Evolutionary conservation across 495 filamentous ascomycete species (phyloP), one percentile per base, ranked within the genome.

Genomic region (Penicillium robsamsonii): DNA sequence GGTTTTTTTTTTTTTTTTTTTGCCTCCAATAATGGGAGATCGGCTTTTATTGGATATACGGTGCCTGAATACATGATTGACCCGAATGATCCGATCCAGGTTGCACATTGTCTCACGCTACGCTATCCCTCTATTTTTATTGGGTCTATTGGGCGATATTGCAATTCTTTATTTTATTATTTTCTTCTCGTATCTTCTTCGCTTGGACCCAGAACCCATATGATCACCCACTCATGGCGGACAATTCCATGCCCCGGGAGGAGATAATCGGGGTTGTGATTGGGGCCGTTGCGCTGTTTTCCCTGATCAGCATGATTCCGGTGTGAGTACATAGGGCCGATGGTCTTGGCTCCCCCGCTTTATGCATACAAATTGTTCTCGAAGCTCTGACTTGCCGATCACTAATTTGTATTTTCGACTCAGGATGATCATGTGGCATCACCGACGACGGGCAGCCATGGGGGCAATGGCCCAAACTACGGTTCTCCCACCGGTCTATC

Each of bases 241-340:
- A 58, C 35, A 53, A 67, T 45, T 42, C 53, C 27, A 41, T 68
- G 30, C 63, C 68, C 10, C 55, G 56, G 38, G 63, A 56, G 27
- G 65, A 70, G 55, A 50, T 75, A 17, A 59, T 75, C 46, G 69
- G 70, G 40, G 64, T 75, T 53, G 62, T 72, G 48, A 63, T 73
- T 61, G 72, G 72, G 27, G 70, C 69, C 6, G 58, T 73, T 5
- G 54, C 61, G 15, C 49, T 70, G 30, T 68, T 75, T 46, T 60
- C 58, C 40, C 33, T 63, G 31, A 70, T 73, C 55, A 75, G 70
- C 53, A 22, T 69, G 20, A 42, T 72, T 49, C 72, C 72, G 22
- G 64, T 75, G 69, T 73, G 50, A 68, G 70, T 45, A 41, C 55
- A 22, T 48, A 55, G 58, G 55, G 46, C 56, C 48, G 22, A 46